Percentiles rank a stretch among this genome's conserved stretches.
Conservation (phyloP, 495 filamentous ascomycete species). For the Penicillium pancosmium region DNA sequence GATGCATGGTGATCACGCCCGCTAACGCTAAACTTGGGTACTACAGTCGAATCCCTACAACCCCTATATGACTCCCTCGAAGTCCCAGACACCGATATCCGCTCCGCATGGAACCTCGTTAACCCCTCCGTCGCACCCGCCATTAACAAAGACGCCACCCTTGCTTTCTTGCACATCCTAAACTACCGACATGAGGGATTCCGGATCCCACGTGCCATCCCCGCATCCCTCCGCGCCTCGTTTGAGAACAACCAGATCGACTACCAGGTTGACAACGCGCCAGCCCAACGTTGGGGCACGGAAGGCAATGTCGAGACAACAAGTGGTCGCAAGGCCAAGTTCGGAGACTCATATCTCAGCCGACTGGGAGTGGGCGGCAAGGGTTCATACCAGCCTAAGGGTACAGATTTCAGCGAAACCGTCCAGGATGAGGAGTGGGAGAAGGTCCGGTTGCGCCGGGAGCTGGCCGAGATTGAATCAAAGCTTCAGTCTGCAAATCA, state of each 20-base stretch:
- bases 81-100: conserved; percentile 92
- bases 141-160: conserved; percentile 91
- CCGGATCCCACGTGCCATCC: conserved; percentile 91
- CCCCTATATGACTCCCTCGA: conserved; percentile 88
- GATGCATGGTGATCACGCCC: background rate
- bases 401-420: conserved; percentile 82
- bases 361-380: conserved; percentile 85
- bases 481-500: conserved; percentile 78
- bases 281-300: conserved; percentile 67
- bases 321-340: conserved; percentile 90
- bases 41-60: conserved; percentile 72
- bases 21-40: conserved; percentile 5
- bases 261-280: conserved; percentile 82
- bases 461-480: conserved; percentile 82
- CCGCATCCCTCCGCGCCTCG: conserved; percentile 81
- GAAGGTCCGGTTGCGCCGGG: conserved; percentile 90
- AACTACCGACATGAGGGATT: conserved; percentile 93
- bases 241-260: conserved; percentile 96
- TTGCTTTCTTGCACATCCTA: conserved; percentile 95
- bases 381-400: conserved; percentile 65
- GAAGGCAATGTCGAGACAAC: conserved; percentile 70
- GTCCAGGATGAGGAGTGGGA: conserved; percentile 90
- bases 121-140: conserved; percentile 78
- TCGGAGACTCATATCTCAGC: conserved; percentile 93
- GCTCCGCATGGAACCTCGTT: conserved; percentile 94